Percentiles rank a stretch among this genome's conserved stretches.
Conservation (phyloP, 2,329 filamentous ascomycete species). For the Fusarium xyrophilum region DNA sequence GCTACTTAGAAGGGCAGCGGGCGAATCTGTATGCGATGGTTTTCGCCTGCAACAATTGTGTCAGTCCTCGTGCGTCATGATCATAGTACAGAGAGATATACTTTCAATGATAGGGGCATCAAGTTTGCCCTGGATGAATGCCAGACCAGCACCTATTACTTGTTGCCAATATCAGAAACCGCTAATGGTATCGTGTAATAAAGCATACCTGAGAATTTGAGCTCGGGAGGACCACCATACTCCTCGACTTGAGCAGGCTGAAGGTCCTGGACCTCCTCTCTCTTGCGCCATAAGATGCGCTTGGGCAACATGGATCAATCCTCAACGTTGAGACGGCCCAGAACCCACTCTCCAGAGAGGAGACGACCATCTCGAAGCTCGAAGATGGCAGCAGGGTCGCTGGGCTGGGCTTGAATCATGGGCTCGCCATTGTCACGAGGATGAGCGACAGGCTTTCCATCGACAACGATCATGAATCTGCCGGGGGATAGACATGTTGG, state of each 20-base stretch:
- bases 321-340: constrained; percentile 3
- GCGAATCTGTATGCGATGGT: neutral
- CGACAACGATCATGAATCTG: constrained; percentile 11
- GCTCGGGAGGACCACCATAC: neutral
- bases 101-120: neutral
- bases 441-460: constrained; percentile 3
- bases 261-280: rapidly evolving
- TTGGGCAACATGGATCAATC: constrained; percentile 14
- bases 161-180: neutral
- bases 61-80: neutral
- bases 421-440: neutral
- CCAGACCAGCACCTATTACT: neutral
- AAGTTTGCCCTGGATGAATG: neutral
- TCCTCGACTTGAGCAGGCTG: neutral
- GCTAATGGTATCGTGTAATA: rapidly evolving
- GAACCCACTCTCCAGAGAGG: neutral
- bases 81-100: rapidly evolving
- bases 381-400: constrained; percentile 10
- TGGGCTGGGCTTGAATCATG: neutral
- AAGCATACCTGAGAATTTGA: constrained; percentile 6
- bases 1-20: neutral
- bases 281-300: neutral
- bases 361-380: neutral
- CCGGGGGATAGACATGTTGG: constrained; percentile 2
- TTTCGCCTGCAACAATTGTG: neutral